Conservation (phyloP, 2,329 filamentous ascomycete genomes). For the Phialophora expanda region DNA sequence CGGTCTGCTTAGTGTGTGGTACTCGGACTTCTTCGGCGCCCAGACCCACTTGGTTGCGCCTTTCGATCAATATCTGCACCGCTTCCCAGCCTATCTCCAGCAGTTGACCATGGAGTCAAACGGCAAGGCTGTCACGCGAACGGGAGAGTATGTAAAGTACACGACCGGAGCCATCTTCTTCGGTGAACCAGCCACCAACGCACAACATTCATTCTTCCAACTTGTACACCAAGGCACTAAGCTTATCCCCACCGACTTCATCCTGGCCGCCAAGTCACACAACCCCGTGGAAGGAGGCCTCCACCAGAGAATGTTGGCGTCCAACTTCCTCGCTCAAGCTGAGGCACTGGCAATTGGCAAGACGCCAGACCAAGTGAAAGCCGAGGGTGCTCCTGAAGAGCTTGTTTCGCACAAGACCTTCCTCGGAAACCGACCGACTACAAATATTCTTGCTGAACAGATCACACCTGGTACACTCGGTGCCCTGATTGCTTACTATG, state of each 20-base stretch:
- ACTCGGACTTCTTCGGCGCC: conserved; percentile 97
- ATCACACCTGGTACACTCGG: conserved; percentile 94
- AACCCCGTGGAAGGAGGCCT: conserved; percentile 91
- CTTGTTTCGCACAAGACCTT: conserved; percentile 98
- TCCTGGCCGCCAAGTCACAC: conserved; percentile 93
- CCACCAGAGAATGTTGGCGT: conserved; percentile 74
- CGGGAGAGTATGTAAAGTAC: conserved; percentile 89
- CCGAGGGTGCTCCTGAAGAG: conserved; percentile 54
- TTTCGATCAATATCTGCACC: conserved; percentile 98
- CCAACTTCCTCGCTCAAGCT: conserved; percentile 58
- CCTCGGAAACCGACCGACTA: conserved; percentile 95
- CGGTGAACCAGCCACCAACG: conserved; percentile 97
- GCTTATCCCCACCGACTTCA: conserved; percentile 97
- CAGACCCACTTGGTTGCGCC: conserved; percentile 97
- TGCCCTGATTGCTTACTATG: conserved; percentile 97
- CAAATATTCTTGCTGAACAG: conserved; percentile 87
- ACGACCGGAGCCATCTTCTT: conserved; percentile 96
- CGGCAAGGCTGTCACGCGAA: conserved; percentile 93
- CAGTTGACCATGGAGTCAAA: conserved; percentile 99
- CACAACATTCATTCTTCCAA: conserved; percentile 99
- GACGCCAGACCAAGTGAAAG: conserved; percentile 54
- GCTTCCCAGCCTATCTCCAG: conserved; percentile 98
- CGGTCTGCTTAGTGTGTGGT: conserved; percentile 95
- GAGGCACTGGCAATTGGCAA: conserved; percentile 62
- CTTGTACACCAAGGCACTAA: conserved; percentile 98